Evolutionary conservation across 345 rosid genomes (phyloP).

Genomic region (Populus simonii): DNA sequence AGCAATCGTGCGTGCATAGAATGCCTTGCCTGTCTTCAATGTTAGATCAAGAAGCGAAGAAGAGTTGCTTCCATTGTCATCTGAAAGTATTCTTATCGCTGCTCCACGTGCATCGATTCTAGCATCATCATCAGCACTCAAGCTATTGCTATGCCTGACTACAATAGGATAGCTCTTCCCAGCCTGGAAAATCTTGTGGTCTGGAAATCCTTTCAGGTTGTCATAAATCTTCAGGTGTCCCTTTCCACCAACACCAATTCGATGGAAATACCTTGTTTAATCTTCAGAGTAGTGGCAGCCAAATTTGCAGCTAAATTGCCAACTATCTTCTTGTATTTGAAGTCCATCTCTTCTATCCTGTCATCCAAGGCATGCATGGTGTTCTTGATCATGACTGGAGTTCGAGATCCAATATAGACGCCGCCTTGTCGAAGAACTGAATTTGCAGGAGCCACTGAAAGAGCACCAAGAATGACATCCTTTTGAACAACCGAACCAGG

Average conservation of each 20-base stretch:
- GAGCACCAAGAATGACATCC: constrained; percentile 61
- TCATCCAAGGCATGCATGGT: constrained; percentile 58
- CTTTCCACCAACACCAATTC: constrained; percentile 56
- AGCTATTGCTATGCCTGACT: constrained; percentile 61
- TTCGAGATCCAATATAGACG: constrained; percentile 55
- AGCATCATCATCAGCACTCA: constrained; percentile 73
- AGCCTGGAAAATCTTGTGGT: constrained; percentile 44
- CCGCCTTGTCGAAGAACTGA: constrained; percentile 54
- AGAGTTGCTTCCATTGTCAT: constrained; percentile 13
- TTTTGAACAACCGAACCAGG: constrained; percentile 48
- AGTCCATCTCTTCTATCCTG: constrained; percentile 72
- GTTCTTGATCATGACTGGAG: constrained; percentile 60
- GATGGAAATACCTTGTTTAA: constrained; percentile 64
- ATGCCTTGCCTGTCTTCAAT: constrained; percentile 64
- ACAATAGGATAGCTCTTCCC: constrained; percentile 48
- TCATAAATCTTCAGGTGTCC: constrained; percentile 50
- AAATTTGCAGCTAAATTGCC: constrained; percentile 57
- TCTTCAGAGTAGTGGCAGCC: constrained; percentile 58
- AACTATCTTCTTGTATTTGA: constrained; percentile 56
- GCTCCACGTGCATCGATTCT: constrained; percentile 69
- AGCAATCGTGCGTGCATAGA: constrained; percentile 55
- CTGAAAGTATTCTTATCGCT: constrained; percentile 47
- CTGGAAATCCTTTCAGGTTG: constrained; percentile 44
- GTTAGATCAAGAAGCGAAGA: constrained; percentile 57
- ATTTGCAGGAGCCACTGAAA: constrained; percentile 57